Base-by-base conservation (phyloP, 345 rosid species). In the Gossypium longicalyx region DNA sequence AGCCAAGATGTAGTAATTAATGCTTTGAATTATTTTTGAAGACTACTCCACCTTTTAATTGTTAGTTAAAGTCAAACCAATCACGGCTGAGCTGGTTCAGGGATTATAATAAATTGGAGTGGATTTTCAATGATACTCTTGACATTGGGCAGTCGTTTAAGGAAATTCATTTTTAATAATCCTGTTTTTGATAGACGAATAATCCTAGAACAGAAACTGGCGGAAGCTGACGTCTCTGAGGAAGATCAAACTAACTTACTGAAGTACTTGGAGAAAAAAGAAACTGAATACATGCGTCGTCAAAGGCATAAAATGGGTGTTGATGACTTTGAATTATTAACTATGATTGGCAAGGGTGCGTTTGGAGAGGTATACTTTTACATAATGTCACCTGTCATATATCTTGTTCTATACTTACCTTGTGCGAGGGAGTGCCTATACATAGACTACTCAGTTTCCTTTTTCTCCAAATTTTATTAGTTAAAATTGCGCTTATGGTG, bases 251-350 rank as follows among this genome's bases (percentile, higher is more conserved):
- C 80, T 69, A 95, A 93, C 83, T 84, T 95, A 54, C 89, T 93
- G 15, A 95, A 95, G 79, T 95, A 85, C 81, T 80, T 91, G 81
- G 99, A 95, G 91, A 83, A 88, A 84, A 95, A 93, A 74, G 99
- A 95, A 80, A 95, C 97, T 27, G 98, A 93, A 82, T 95, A 91
- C 71, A 95, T 95, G 98, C 93, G 99, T 59, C 92, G 91, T 79
- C 97, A 93, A 76, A 85, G 98, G 69, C 98, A 91, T 86, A 95
- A 93, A 85, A 83, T 95, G 90, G 97, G 97, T 19, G 96, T 80
- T 72, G 96, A 90, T 82, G 99, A 95, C 83, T 95, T 95, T 63
- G 98, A 91, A 75, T 82, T 91, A 71, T 77, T 91, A 56, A 91
- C 97, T 12, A 89, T 91, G 89, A 91, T 89, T 12, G 97, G 97